Base-by-base conservation (phyloP, 345 rosid species). In the Murraya paniculata region DNA sequence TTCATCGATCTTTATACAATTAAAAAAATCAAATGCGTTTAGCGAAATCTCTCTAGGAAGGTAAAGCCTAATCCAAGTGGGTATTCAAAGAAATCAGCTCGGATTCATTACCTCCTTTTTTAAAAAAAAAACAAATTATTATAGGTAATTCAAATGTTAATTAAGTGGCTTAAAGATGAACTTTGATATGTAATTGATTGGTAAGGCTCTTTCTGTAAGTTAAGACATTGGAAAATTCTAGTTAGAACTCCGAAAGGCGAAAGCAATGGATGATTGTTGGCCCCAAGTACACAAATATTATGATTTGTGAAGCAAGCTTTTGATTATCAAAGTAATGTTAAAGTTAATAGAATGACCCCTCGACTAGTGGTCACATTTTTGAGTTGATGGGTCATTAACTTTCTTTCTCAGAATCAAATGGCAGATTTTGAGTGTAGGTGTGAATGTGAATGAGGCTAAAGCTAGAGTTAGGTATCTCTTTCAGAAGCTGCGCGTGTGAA, bases 1-100 rank as follows among this genome's bases (percentile, higher is more conserved):
- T 78, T 79, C 79, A 64, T 79, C 74, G 35, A 72, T 62, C 55
- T 79, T 16, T 53, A 45, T 13, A 13, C 50, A 11, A 45, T 45
- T 45, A 13, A 28, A 76, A 33, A 67, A 76, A 60, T 59, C 64
- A 71, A 79, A 61, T 74, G 81, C 57, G 70, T 72, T 76, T 74
- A 65, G 78, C 48, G 70, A 65, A 64, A 72, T 41, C 39, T 71
- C 69, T 59, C n/a, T 85, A 73, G 79, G 81, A 80, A 84, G 81
- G 55, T 55, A 74, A 83, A 84, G 85, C 55, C 81, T 84, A 82
- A 55, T 58, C 38, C 80, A 75, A 81, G 75, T 81, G 82, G 77
- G 70, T 31, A 72, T 65, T 64, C 24, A 71, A 82, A 77, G n/a
- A 53, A 39, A 75, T 68, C 16, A 69, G 50, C 11, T 16, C 24